A percentile compares a stretch with the other conserved stretches of the same genome.
phyloP scores from a whole-genome alignment of 108 stramenopile genomes.

The Poteriospumella lacustris region DNA sequence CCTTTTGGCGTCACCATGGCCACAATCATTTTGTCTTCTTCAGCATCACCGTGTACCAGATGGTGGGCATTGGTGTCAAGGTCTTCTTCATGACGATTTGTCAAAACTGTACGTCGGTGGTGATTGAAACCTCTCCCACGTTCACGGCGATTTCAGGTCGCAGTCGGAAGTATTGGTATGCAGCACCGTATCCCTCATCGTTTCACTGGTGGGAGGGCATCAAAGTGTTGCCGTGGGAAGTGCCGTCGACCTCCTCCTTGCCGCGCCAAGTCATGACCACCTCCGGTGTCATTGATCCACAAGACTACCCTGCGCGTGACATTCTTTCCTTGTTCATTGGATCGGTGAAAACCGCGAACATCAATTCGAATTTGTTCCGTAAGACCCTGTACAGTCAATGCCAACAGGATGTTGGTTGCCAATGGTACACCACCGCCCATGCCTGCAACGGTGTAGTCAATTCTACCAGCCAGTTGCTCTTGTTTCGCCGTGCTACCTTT shows the following conservation, averaged over 20 bases:
- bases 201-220: slow-evolving; percentile 28
- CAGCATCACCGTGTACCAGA: slow-evolving; percentile 18
- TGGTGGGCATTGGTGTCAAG: slow-evolving; percentile 28
- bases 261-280: too few species aligned
- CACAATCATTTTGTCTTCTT: slow-evolving; percentile 28
- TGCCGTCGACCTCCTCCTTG: too few species aligned
- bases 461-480: not conserved
- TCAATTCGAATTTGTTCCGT: not conserved
- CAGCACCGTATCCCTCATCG: slow-evolving; percentile 28
- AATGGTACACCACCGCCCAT: slow-evolving; percentile 15
- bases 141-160: slow-evolving; percentile 16
- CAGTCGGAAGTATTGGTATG: slow-evolving; percentile 23
- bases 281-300: too few species aligned
- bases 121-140: slow-evolving; percentile 24
- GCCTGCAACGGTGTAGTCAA: slow-evolving; percentile 17
- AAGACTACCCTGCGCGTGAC: not conserved
- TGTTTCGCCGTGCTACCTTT: not conserved
- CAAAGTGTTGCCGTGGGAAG: slow-evolving; percentile 1
- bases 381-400: not conserved
- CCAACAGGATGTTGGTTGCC: not conserved
- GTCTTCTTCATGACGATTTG: slow-evolving; percentile 19
- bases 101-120: slow-evolving; percentile 21
- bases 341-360: slow-evolving; percentile 16
- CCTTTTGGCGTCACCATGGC: not conserved
- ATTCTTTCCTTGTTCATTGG: slow-evolving; percentile 23